Percentiles rank a stretch among this genome's conserved stretches.
These are phyloP conservation scores for Phanerodontia chrysosporium DNA, from an alignment of 768 basidiomycete genomes.

Conservation along the genomic window DNA sequence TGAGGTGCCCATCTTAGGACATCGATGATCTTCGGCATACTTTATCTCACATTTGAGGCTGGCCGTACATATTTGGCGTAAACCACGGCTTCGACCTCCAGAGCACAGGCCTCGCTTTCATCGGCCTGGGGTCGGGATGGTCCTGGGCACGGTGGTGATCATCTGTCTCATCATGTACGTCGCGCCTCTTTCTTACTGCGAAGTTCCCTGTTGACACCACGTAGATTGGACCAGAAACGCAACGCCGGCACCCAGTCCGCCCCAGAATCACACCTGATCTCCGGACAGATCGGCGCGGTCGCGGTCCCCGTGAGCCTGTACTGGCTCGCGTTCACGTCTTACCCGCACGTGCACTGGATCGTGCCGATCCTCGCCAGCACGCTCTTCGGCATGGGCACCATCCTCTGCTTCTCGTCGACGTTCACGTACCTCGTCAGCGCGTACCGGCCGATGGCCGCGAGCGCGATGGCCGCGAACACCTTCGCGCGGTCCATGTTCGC, in stretches of 20 bases:
- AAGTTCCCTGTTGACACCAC: slow-evolving; percentile 31
- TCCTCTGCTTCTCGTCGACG: slow-evolving; percentile 60
- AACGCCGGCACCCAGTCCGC: slow-evolving; percentile 47
- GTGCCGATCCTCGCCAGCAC: slow-evolving; percentile 36
- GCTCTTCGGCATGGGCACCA: slow-evolving; percentile 47
- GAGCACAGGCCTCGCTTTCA: slow-evolving; percentile 42
- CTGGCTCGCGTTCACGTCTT: slow-evolving; percentile 49
- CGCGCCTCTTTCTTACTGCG: not conserved
- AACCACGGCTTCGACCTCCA: slow-evolving; percentile 53
- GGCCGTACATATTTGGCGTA: slow-evolving; percentile 47
- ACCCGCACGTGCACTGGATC: slow-evolving; percentile 39
- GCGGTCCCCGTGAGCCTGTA: slow-evolving; percentile 60
- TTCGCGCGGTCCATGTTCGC: slow-evolving; percentile 46
- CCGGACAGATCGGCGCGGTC: slow-evolving; percentile 64
- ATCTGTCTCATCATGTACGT: slow-evolving; percentile 35
- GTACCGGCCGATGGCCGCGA: slow-evolving; percentile 44
- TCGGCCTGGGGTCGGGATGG: slow-evolving; percentile 48
- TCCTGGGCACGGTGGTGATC: slow-evolving; percentile 29
- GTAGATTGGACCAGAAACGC: slow-evolving; percentile 22
- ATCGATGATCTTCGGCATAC: slow-evolving; percentile 36
- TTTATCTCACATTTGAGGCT: slow-evolving; percentile 54
- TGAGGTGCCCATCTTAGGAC: slow-evolving; percentile 24
- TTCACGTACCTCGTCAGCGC: slow-evolving; percentile 53
- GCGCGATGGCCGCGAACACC: slow-evolving; percentile 61
- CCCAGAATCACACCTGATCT: slow-evolving; percentile 61